Conservation (phyloP, 805 yeast genomes). For the Yamadazyma philogaea region DNA sequence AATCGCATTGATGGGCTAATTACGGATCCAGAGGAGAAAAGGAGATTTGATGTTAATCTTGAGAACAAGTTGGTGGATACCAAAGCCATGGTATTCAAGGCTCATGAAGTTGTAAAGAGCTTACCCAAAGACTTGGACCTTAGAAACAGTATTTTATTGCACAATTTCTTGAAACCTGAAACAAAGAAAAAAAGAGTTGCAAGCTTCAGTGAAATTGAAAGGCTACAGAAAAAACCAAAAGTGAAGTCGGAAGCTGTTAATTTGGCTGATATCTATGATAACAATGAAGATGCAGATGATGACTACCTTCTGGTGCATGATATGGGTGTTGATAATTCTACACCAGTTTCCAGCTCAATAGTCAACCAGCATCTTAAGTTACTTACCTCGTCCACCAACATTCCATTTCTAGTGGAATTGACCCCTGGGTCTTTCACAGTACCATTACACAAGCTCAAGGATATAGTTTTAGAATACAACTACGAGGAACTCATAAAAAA, state of each 20-base stretch:
- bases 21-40: slow-evolving; percentile 45
- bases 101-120: slow-evolving; percentile 30
- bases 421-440: slow-evolving; percentile 56
- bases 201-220: slow-evolving; percentile 16
- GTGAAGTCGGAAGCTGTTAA: slow-evolving; percentile 23
- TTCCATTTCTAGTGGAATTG: slow-evolving; percentile 61
- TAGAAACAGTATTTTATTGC: slow-evolving; percentile 43
- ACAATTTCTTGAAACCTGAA: slow-evolving; percentile 38
- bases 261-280: slow-evolving; percentile 2
- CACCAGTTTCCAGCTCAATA: slow-evolving; percentile 28
- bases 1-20: slow-evolving; percentile 46
- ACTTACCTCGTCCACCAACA: slow-evolving; percentile 46
- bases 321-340: slow-evolving; percentile 19
- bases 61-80: slow-evolving; percentile 35
- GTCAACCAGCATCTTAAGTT: slow-evolving; percentile 69
- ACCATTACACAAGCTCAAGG: slow-evolving; percentile 54
- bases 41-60: slow-evolving; percentile 22
- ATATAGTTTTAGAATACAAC: slow-evolving; percentile 44
- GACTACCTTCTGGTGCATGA: slow-evolving; percentile 13
- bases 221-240: slow-evolving; percentile 19
- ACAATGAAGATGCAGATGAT: slow-evolving; percentile 14
- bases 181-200: slow-evolving; percentile 17
- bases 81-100: slow-evolving; percentile 34
- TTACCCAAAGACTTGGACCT: slow-evolving; percentile 44
- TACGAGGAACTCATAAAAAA: slow-evolving; percentile 58